phyloP scores from a whole-genome alignment of 768 basidiomycete genomes.

The Suillus subluteus region DNA sequence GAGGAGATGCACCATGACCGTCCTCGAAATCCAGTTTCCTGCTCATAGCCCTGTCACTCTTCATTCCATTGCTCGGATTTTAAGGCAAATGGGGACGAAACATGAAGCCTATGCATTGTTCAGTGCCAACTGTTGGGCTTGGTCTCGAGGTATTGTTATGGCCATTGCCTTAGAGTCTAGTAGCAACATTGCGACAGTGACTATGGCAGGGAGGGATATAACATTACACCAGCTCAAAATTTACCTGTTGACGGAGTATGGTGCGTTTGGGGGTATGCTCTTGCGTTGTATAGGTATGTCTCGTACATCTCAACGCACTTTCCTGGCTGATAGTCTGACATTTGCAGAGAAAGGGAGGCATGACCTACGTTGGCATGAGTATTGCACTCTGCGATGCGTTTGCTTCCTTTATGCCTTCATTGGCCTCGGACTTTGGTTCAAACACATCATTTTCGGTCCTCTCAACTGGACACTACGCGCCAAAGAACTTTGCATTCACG shows the following conservation, averaged over 20 bases:
- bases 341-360: conserved; percentile 3
- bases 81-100: neutral
- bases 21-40: conserved; percentile 2
- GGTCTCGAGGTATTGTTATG: conserved; percentile 6
- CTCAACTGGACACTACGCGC: conserved; percentile 1
- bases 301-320: neutral
- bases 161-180: neutral
- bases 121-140: conserved; percentile 8
- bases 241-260: conserved; percentile 5
- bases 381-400: neutral
- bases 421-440: neutral
- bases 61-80: neutral
- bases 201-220: neutral
- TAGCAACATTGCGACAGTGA: neutral
- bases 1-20: neutral
- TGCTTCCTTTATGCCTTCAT: neutral
- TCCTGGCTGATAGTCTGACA: neutral
- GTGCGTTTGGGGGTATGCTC: neutral
- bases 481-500: neutral
- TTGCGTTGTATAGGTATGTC: neutral
- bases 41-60: neutral
- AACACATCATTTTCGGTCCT: neutral
- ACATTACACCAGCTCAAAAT: neutral
- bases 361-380: neutral
- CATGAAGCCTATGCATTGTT: conserved; percentile 3